Percentiles rank a stretch among this genome's conserved stretches.
Conservation (phyloP, 768 basidiomycete species). For the Omphalotus guepiniiformis region DNA sequence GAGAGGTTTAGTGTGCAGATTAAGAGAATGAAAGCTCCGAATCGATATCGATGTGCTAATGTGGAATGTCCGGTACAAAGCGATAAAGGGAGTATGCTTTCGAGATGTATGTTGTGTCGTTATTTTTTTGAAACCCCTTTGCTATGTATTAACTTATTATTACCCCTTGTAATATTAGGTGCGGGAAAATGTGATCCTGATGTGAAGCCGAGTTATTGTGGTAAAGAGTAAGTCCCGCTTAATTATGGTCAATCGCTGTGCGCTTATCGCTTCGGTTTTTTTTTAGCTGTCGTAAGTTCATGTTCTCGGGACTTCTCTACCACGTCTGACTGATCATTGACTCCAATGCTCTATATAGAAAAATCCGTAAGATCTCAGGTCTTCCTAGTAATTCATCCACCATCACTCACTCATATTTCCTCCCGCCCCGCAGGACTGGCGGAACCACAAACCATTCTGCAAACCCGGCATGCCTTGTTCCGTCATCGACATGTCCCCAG, state of each 20-base stretch:
- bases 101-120: constrained; percentile 16
- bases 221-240: constrained; percentile 21
- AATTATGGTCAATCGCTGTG: background rate
- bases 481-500: constrained; percentile 17
- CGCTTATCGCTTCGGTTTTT: background rate
- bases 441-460: constrained; percentile 33
- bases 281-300: constrained; percentile 10
- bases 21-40: constrained; percentile 22
- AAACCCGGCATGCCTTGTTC: constrained; percentile 26
- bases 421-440: constrained; percentile 22
- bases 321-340: background rate
- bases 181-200: constrained; percentile 26
- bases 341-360: background rate
- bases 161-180: constrained; percentile 14
- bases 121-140: too few relatives aligned
- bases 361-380: constrained; percentile 6
- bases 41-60: constrained; percentile 26
- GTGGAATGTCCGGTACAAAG: constrained; percentile 23
- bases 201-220: constrained; percentile 30
- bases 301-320: background rate
- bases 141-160: background rate
- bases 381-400: background rate
- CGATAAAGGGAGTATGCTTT: constrained; percentile 21
- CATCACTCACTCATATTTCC: background rate
- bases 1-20: constrained; percentile 15